These are phyloP conservation scores for Candida sakaeoensis DNA, from an alignment of 805 yeast species.

Conservation along the genomic window DNA sequence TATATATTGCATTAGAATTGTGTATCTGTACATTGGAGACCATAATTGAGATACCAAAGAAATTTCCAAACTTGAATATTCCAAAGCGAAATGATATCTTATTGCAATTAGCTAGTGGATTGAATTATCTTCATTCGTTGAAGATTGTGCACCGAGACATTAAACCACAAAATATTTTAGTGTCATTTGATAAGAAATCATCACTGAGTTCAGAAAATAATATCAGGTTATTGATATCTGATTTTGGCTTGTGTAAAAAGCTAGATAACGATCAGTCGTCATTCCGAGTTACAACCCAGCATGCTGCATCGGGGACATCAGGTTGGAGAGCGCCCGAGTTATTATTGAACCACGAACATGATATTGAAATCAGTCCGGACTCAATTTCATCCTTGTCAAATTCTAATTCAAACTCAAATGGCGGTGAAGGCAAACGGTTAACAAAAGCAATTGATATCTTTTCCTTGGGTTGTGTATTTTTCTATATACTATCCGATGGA, in stretches of 20 bases:
- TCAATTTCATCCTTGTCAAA: slow-evolving; percentile 26
- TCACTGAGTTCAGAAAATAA: slow-evolving; percentile 9
- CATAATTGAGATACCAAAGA: slow-evolving; percentile 56
- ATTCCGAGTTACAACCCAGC: slow-evolving; percentile 85
- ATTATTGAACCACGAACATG: slow-evolving; percentile 35
- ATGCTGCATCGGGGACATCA: slow-evolving; percentile 88
- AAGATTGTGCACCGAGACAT: slow-evolving; percentile 93
- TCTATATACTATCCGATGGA: slow-evolving; percentile 78
- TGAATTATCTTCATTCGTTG: slow-evolving; percentile 80
- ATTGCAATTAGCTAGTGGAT: slow-evolving; percentile 77
- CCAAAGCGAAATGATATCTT: slow-evolving; percentile 24
- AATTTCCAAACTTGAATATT: slow-evolving; percentile 32
- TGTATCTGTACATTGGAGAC: slow-evolving; percentile 90
- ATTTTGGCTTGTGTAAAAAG: slow-evolving; percentile 92
- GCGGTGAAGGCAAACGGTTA: slow-evolving; percentile 45
- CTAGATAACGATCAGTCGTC: slow-evolving; percentile 90
- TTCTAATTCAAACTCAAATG: slow-evolving; percentile 4
- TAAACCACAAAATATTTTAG: slow-evolving; percentile 90
- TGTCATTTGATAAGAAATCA: slow-evolving; percentile 61
- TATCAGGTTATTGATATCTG: slow-evolving; percentile 79
- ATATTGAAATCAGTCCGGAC: slow-evolving; percentile 38
- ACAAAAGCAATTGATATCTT: slow-evolving; percentile 92
- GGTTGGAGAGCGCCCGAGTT: slow-evolving; percentile 99
- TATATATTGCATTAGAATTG: slow-evolving; percentile 89
- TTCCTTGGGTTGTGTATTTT: slow-evolving; percentile 92